Base-by-base conservation (phyloP, 176 grass and related monocot genomes). In the Chloris gayana region DNA sequence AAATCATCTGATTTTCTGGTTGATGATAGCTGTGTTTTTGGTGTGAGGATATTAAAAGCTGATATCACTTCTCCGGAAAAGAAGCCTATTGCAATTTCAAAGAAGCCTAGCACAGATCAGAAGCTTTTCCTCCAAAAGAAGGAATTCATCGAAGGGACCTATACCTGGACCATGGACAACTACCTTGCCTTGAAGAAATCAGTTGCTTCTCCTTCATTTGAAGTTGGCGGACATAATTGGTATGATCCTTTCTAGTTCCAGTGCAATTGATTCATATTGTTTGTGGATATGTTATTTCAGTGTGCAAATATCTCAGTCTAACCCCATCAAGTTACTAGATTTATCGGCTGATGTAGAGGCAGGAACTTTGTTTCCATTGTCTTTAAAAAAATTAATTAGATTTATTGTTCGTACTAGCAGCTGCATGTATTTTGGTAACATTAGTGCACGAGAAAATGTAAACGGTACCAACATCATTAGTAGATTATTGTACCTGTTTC, bases 1-100 rank as follows among this genome's bases (percentile, higher is more conserved):
- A 64, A 64, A 72, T 72, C 75, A 63, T 54, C 75, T 42, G 44
- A 61, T 33, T 85, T 67, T 74, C 35, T 86, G 35, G 60, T 74
- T 67, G 76, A 78, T 63, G 83, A 85, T 78, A 50, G 47, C 14
- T 50, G 47, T 18, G 47, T 50, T 50, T 50, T 50, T 18, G 47
- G 47, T 50, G 15, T 80, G 59, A 29, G 72, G 26, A 67, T 85
- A 73, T 73, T 86, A 46, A 66, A 86, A 73, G 17, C 41, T 14
- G 34, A 67, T 35, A 11, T 80, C 14, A 61, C 13, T 45, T 41
- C 46, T 57, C 26, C 67, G 54, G 10, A 85, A 72, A 42, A 65
- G 29, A 76, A 72, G 9, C 8, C 7, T 51, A 12, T 63, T 78
- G 64, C 68, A 34, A n/a, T 80, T 54, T 27, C n/a, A 7, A 57